Evolutionary conservation across 352 stramenopile genomes (phyloP).

Genomic region (Phytopythium kandeliae): DNA sequence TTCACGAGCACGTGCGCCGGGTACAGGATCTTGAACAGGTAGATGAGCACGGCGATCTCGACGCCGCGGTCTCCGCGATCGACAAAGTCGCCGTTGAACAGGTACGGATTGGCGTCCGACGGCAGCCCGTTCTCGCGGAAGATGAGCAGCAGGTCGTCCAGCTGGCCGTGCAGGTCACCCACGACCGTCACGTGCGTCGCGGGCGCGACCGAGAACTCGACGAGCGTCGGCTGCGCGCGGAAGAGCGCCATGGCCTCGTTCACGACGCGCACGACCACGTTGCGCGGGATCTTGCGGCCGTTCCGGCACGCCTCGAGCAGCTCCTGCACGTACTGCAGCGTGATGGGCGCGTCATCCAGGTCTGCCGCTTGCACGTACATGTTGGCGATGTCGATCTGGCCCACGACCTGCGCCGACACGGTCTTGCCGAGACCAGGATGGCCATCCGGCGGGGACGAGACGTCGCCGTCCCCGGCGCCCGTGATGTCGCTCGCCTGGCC

Average conservation of each 20-base stretch:
- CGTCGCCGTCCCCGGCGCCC: neutral
- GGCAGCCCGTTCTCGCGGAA: constrained; percentile 79
- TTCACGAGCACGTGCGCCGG: constrained; percentile 70
- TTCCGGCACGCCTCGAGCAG: constrained; percentile 80
- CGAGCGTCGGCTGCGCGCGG: constrained; percentile 46
- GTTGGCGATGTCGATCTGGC: constrained; percentile 77
- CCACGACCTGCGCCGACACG: constrained; percentile 55
- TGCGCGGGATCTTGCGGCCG: constrained; percentile 69
- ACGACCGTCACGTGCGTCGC: constrained; percentile 76
- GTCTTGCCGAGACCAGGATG: constrained; percentile 27
- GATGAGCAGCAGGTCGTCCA: constrained; percentile 82
- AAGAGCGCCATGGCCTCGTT: constrained; percentile 53
- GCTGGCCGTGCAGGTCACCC: constrained; percentile 80
- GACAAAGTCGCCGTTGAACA: constrained; percentile 87
- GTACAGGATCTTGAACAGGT: constrained; percentile 78
- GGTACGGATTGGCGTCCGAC: constrained; percentile 67
- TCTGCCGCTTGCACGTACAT: constrained; percentile 73
- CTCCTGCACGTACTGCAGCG: constrained; percentile 52
- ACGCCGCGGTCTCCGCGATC: constrained; percentile 72
- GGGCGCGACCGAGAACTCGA: constrained; percentile 61
- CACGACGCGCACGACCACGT: constrained; percentile 70
- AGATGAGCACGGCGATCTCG: constrained; percentile 80
- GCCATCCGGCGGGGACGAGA: constrained; percentile 9
- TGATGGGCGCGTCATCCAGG: constrained; percentile 49
- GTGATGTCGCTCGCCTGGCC: constrained; percentile 6